These are phyloP conservation scores for Clitoria ternatea DNA, from an alignment of 306 rosid species.

Conservation along the genomic window DNA sequence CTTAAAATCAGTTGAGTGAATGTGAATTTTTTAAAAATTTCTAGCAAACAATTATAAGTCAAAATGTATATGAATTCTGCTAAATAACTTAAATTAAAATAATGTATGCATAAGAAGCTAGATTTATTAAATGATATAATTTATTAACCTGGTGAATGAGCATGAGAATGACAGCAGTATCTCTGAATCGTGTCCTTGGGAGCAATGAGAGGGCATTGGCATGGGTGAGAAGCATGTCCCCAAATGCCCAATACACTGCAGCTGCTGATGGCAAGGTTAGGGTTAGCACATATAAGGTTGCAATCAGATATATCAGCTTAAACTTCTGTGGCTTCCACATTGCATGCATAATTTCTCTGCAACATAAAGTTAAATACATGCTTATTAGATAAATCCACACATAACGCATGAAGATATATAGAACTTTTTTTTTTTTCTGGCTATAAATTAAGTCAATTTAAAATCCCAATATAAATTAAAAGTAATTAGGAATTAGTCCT, in stretches of 20 bases:
- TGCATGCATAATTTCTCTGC: constrained; percentile 98
- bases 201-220: constrained; percentile 88
- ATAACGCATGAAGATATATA: not conserved
- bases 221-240: constrained; percentile 85
- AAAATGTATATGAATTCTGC: not conserved
- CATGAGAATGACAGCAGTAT: constrained; percentile 85
- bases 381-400: constrained; percentile 4
- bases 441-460: not conserved
- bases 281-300: constrained; percentile 87
- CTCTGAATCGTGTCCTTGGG: constrained; percentile 73
- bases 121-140: not conserved
- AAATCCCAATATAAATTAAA: not conserved
- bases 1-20: no score
- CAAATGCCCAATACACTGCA: constrained; percentile 96
- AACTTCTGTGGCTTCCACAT: constrained; percentile 99
- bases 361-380: not conserved
- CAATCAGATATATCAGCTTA: constrained; percentile 82
- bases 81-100: not conserved
- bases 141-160: constrained; percentile 92
- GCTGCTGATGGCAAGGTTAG: constrained; percentile 91
- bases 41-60: no score
- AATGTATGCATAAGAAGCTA: not conserved
- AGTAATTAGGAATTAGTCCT: not conserved
- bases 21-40: no score
- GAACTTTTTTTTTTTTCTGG: not conserved